These are phyloP conservation scores for Lasiodiplodia citricola DNA, from an alignment of 2,329 filamentous ascomycete genomes.

Conservation along the genomic window DNA sequence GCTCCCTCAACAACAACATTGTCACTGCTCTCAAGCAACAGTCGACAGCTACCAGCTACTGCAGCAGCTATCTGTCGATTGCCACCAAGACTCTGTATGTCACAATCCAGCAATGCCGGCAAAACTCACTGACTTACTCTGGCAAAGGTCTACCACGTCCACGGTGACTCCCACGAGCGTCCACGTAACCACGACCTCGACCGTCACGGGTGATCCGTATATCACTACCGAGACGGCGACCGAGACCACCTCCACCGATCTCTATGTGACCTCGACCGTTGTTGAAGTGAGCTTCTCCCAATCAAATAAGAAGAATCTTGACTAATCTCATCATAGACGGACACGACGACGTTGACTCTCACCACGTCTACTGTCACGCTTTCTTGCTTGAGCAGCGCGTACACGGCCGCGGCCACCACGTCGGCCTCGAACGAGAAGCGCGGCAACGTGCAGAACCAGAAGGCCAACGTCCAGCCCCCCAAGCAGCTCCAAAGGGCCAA, in stretches of 20 bases:
- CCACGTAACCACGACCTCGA: neutral
- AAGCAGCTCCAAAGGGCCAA: too few relatives aligned
- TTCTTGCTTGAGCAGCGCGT: constrained; percentile 2
- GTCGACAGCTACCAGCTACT: constrained; percentile 9
- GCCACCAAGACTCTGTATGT: constrained; percentile 3
- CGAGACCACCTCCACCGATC: constrained; percentile 1
- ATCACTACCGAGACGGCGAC: constrained; percentile 1
- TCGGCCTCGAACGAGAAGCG: neutral
- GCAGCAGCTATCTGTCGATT: constrained; percentile 7
- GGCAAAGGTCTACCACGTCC: neutral
- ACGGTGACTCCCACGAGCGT: constrained; percentile 4
- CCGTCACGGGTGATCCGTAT: constrained; percentile 4
- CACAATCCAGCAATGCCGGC: neutral
- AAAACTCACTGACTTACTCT: neutral
- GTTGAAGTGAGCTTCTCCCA: neutral
- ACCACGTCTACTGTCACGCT: constrained; percentile 4
- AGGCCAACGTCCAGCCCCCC: too few relatives aligned
- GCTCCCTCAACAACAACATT: neutral
- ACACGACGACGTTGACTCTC: constrained; percentile 4
- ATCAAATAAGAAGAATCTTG: neutral
- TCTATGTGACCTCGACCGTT: neutral
- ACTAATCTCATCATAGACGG: neutral
- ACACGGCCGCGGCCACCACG: neutral
- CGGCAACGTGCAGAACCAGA: neutral
- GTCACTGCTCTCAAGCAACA: neutral